Evolutionary conservation across 495 filamentous ascomycete species (phyloP), one percentile per base, ranked within the genome.

Genomic region (Aspergillus egyptiacus): DNA sequence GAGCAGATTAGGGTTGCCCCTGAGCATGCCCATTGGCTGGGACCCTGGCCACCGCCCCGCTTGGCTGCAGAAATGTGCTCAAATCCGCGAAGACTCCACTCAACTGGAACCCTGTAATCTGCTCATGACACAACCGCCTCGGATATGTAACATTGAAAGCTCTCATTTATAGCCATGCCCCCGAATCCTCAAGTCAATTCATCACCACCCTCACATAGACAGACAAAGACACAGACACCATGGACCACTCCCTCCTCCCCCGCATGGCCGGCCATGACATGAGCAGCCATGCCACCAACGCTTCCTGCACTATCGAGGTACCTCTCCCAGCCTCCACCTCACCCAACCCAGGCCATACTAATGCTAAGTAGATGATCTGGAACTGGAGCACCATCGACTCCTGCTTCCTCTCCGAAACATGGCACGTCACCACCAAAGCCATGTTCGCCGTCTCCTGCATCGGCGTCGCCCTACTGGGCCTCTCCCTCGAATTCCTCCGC

Each of bases 391-490:
- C 76, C 0, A 65, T 83, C 43, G 75, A 85, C 62, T 60, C 79
- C 0, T 87, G 82, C 59, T 86, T 87, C 60, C 67, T 87, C 36
- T 71, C 81, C 1, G 53, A 61, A 1, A 63, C 68, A 18, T 87
- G 83, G 83, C 78, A 80, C 45, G 70, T 86, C 51, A 76, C 66
- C 5, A 79, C 77, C 7, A 54, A 55, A 3, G 78, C 70, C 49
- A 77, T 75, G 60, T 85, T 87, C 46, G 81, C 79, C 20, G 81
- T 75, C 3, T 76, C 77, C 20, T 86, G 84, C 57, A 82, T 87
- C 53, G 82, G 82, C 32, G 77, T 84, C 18, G 67, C 82, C 34
- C 62, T 77, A 5, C 74, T 86, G 19, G 81, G 83, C 31, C 66
- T 85, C 19, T 46, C 69, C 1, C 75, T 86, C 31, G 83, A 86